Base-by-base conservation (phyloP, 306 rosid genomes). In the Casuarina equisetifolia region DNA sequence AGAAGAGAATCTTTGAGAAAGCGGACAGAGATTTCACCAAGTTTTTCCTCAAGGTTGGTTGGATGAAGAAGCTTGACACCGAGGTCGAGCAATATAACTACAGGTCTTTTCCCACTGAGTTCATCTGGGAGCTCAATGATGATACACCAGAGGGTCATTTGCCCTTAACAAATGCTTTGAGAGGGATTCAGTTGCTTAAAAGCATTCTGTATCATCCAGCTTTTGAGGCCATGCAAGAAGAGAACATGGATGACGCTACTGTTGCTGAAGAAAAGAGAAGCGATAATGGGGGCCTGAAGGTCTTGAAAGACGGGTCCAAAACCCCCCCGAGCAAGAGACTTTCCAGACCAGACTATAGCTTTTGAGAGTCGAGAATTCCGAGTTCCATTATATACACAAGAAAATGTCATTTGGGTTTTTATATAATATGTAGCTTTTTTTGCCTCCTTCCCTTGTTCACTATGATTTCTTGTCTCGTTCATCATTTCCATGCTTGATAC, bases 11-110 rank as follows among this genome's bases (percentile, higher is more conserved):
- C n/a, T 88, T 84, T 39, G 80, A 80, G 38, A 95, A 91, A 77
- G 80, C 55, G 32, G 64, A 81, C 3, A 58, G 51, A 7, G 99
- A 95, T 61, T 95, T 91, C 90, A 86, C 96, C 42, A 88, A 82
- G 43, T 85, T 95, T 75, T 95, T 95, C 80, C 55, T 89, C 83
- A 92, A 84, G 62, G 73, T 91, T 42, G 94, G 97, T 72, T 95
- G 99, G 99, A 92, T 95, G 99, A 95, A 95, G 96, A 92, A 89
- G 80, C 97, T 95, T 5, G 94, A 92, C 69, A 92, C 97, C 0
- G 97, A 95, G 71, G 76, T 95, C 6, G 91, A 82, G 82, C 99
- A 95, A 45, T 91, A 84, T 78, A 95, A 95, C 51, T 95, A 95
- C 84, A 88, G 90, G 84, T 77, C 99, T 13, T 95, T 95, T 70